A percentile compares a stretch with the other conserved stretches of the same genome.
Evolutionary conservation across 768 basidiomycete species (phyloP).

Genomic region (Cubamyces sp.): DNA sequence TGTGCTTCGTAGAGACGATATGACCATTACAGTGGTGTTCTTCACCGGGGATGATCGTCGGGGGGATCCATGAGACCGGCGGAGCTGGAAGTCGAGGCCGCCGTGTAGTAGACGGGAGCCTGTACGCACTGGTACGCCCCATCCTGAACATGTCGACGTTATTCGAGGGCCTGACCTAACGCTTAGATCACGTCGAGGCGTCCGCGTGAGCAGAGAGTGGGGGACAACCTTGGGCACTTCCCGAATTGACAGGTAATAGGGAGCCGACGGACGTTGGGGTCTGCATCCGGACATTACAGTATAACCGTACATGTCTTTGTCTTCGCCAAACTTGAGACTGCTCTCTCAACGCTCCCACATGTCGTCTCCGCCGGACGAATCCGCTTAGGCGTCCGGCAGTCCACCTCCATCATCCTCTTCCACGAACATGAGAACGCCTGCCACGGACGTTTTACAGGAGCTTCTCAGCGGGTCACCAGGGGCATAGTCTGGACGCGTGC

Average conservation of each 20-base stretch:
- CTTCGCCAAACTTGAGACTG: not conserved
- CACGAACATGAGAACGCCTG: conserved; percentile 18
- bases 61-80: not conserved
- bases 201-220: too few species aligned
- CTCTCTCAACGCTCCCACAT: not conserved
- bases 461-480: conserved; percentile 22
- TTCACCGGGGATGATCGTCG: conserved; percentile 25
- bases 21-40: conserved; percentile 35
- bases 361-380: not conserved
- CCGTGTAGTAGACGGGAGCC: not conserved
- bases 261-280: too few species aligned
- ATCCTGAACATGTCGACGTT: too few species aligned
- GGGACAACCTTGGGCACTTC: too few species aligned
- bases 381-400: not conserved
- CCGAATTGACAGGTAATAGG: too few species aligned
- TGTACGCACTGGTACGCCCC: not conserved
- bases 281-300: too few species aligned
- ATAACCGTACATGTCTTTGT: not conserved
- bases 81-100: not conserved
- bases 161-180: not conserved
- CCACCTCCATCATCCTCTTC: not conserved
- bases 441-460: conserved; percentile 8
- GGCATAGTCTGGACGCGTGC: not conserved
- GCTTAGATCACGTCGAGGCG: too few species aligned
- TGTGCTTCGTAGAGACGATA: conserved; percentile 37